A percentile compares a stretch with the other conserved stretches of the same genome.
phyloP scores from a whole-genome alignment of 2,329 filamentous ascomycete genomes.

The Biscogniauxia mediterranea region DNA sequence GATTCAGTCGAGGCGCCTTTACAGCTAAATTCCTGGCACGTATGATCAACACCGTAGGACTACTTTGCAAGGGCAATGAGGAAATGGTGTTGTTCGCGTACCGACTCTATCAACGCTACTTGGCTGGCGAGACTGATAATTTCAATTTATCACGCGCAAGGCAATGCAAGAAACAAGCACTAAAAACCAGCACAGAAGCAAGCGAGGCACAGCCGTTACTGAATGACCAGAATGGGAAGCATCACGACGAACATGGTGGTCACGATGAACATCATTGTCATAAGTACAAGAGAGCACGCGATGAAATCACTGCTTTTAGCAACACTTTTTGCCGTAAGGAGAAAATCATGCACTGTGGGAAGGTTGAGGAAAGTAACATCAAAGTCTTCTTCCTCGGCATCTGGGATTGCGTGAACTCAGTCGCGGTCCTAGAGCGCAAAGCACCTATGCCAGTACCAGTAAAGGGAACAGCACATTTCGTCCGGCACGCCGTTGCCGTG shows the following conservation, averaged over 20 bases:
- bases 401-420: conserved; percentile 54
- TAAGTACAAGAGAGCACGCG: conserved; percentile 33
- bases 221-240: conserved; percentile 24
- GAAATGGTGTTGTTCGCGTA: conserved; percentile 53
- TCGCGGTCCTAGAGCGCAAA: conserved; percentile 41
- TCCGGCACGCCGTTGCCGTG: conserved; percentile 52
- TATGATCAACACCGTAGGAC: conserved; percentile 49
- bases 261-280: no score
- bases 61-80: conserved; percentile 51
- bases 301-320: conserved; percentile 45
- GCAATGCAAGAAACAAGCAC: no score
- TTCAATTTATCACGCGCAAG: no score
- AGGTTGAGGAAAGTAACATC: no score
- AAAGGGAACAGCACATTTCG: conserved; percentile 38
- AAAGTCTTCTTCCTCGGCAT: conserved; percentile 46
- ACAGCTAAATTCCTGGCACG: conserved; percentile 52
- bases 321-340: conserved; percentile 47
- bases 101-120: not conserved
- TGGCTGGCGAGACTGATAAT: no score
- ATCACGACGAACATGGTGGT: no score
- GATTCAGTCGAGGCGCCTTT: conserved; percentile 52
- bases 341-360: conserved; percentile 32
- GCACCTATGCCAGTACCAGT: conserved; percentile 36
- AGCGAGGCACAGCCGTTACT: conserved; percentile 10
- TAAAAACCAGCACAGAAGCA: conserved; percentile 17